Percentiles rank a stretch among this genome's conserved stretches.
phyloP scores from a whole-genome alignment of 2,329 filamentous ascomycete species.

The Hypomyces rosellus region DNA sequence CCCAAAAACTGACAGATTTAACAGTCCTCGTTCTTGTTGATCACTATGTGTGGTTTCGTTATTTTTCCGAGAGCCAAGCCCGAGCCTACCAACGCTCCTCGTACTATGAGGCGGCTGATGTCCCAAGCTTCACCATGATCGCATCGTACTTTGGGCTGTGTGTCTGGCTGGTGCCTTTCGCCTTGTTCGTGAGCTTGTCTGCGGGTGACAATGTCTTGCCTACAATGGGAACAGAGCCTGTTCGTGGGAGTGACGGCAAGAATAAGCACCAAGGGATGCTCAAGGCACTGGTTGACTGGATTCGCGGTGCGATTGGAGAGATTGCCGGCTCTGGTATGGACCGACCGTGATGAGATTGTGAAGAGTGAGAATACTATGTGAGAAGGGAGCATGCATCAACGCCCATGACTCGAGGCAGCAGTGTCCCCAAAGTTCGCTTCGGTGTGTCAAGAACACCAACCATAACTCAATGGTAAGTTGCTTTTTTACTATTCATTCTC shows the following conservation, averaged over 20 bases:
- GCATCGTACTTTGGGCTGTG: slow-evolving; percentile 94
- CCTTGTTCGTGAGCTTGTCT: slow-evolving; percentile 87
- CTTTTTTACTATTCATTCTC: slow-evolving; percentile 6
- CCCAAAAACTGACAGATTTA: background rate
- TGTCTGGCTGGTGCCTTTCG: slow-evolving; percentile 94
- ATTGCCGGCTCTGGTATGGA: slow-evolving; percentile 26
- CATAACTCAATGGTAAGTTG: background rate
- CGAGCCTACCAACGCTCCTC: slow-evolving; percentile 52
- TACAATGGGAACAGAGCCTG: slow-evolving; percentile 69
- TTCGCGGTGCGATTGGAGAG: slow-evolving; percentile 47
- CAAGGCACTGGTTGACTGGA: slow-evolving; percentile 57
- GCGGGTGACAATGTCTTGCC: slow-evolving; percentile 93
- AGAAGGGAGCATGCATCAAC: background rate
- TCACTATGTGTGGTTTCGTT: slow-evolving; percentile 92
- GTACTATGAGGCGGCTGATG: slow-evolving; percentile 54
- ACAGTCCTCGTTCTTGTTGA: slow-evolving; percentile 76
- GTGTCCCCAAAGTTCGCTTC: too few species aligned
- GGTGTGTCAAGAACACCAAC: too few species aligned
- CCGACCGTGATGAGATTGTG: slow-evolving; percentile 10
- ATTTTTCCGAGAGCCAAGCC: slow-evolving; percentile 67
- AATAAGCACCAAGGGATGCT: slow-evolving; percentile 57
- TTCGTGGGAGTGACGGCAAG: slow-evolving; percentile 40
- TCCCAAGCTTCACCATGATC: slow-evolving; percentile 88
- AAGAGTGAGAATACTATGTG: background rate
- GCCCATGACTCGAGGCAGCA: too few species aligned